Base-by-base conservation (phyloP, 2,329 filamentous ascomycete species). In the Xylariaceae sp. region DNA sequence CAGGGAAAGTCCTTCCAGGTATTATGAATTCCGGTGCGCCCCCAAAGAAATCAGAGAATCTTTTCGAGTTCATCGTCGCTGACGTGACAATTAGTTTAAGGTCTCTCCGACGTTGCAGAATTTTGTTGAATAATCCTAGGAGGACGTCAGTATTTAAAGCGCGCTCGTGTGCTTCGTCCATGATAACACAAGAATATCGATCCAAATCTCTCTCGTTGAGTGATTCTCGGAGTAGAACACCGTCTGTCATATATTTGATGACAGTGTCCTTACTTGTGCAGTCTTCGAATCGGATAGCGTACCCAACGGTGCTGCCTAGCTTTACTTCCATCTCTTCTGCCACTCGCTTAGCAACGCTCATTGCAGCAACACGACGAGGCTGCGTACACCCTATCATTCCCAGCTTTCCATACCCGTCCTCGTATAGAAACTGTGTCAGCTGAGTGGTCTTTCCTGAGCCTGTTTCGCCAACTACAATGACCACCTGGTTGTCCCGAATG, bases 181-280 rank as follows among this genome's bases (percentile, higher is more conserved):
- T 99, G 73, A 99, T 99, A 65, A 99, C 92, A 70, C 92, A 97
- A 11, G 93, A 96, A 70, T 99, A 99, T 60, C 91, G 90, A 72
- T 97, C 94, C 39, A 99, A 79, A 70, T 99, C 93, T 6, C 88
- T 85, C 71, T 97, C 93, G 55, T 92, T 92, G 9, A 99, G 80
- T 5, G 92, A 97, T 68, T 99, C 95, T 75, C 94, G 84, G 26
- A 99, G 81, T 37, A 99, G 77, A 18, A 99, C 91, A 77, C 94
- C 94, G 67, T 99, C 95, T 0, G 94, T 99, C 92, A 99, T 97
- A 72, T 99, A 99, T 74, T 99, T 99, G 76, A 99, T 97, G 55
- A 87, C 81, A 0, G 94, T 99, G 53, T 97, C 89, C 63, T 92
- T 91, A 77, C 91, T 96, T 1, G 94, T 99, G 72, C 92, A 97